These are phyloP conservation scores for Claviceps spartinae DNA, from an alignment of 2,329 filamentous ascomycete species.

Conservation along the genomic window DNA sequence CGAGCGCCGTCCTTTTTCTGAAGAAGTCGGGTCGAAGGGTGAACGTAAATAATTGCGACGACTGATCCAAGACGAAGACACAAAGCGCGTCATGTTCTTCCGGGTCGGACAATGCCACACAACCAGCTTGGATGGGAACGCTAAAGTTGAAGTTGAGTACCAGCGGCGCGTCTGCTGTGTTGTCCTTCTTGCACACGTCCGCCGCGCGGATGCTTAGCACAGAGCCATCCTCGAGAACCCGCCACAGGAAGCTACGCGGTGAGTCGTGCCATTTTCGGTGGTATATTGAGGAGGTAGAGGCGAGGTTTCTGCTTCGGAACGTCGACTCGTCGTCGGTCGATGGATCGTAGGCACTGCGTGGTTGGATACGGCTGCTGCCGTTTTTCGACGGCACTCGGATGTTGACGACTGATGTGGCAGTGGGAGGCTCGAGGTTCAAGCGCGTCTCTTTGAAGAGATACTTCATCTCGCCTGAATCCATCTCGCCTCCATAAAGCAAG, in stretches of 20 bases:
- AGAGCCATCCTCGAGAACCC: conserved; percentile 66
- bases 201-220: conserved; percentile 71
- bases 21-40: conserved; percentile 76
- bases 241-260: conserved; percentile 83
- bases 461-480: conserved; percentile 48
- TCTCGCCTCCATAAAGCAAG: conserved; percentile 47
- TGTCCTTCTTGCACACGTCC: conserved; percentile 60
- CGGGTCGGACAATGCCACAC: conserved; percentile 71
- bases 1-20: conserved; percentile 51
- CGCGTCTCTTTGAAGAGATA: conserved; percentile 78
- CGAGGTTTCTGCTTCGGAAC: conserved; percentile 61
- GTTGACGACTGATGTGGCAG: conserved; percentile 53
- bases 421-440: conserved; percentile 65
- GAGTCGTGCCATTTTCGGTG: conserved; percentile 63
- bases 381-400: conserved; percentile 50
- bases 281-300: conserved; percentile 69
- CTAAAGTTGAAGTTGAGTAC: conserved; percentile 69
- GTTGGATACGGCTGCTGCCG: conserved; percentile 29
- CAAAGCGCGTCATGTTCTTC: conserved; percentile 64
- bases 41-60: conserved; percentile 72
- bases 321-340: conserved; percentile 53
- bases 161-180: conserved; percentile 55
- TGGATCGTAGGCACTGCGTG: conserved; percentile 21
- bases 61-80: conserved; percentile 65
- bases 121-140: conserved; percentile 57